Evolutionary conservation across 257 asterid species (phyloP).

Genomic region (Anisodus acutangulus): DNA sequence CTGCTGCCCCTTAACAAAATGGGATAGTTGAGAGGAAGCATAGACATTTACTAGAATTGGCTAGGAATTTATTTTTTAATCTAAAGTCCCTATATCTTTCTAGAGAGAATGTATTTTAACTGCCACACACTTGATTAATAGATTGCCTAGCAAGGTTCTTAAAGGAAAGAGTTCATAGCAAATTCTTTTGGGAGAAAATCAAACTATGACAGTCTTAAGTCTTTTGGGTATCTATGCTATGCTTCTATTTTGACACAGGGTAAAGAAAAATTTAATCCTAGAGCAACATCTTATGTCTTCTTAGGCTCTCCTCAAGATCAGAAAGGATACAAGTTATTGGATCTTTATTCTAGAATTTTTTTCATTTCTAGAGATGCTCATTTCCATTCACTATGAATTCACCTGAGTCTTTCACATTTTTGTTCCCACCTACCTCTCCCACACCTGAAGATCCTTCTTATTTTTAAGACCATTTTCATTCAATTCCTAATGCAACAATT

Average conservation of each 20-base stretch:
- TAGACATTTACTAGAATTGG: too few relatives aligned
- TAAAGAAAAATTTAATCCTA: background rate
- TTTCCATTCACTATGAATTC: too few relatives aligned
- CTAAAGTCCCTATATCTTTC: background rate
- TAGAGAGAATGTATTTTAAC: background rate
- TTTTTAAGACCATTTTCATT: too few relatives aligned
- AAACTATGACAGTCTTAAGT: too few relatives aligned
- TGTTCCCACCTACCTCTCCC: too few relatives aligned
- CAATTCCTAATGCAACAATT: too few relatives aligned
- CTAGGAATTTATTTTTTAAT: background rate
- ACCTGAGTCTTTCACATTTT: too few relatives aligned
- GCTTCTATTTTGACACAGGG: background rate
- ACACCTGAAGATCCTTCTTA: too few relatives aligned
- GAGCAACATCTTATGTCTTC: background rate
- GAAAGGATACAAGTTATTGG: background rate
- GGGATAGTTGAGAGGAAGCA: too few relatives aligned
- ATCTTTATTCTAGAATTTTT: background rate
- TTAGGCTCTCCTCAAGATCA: background rate
- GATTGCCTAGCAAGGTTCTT: background rate
- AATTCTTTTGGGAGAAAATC: background rate
- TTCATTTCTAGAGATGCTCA: too few relatives aligned
- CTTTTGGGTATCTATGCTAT: slow-evolving; percentile 1
- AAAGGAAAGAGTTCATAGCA: background rate
- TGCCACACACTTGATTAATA: background rate
- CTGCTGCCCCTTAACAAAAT: too few relatives aligned